Evolutionary conservation across 805 yeast genomes (phyloP).

Genomic region (Millerozyma miso): DNA sequence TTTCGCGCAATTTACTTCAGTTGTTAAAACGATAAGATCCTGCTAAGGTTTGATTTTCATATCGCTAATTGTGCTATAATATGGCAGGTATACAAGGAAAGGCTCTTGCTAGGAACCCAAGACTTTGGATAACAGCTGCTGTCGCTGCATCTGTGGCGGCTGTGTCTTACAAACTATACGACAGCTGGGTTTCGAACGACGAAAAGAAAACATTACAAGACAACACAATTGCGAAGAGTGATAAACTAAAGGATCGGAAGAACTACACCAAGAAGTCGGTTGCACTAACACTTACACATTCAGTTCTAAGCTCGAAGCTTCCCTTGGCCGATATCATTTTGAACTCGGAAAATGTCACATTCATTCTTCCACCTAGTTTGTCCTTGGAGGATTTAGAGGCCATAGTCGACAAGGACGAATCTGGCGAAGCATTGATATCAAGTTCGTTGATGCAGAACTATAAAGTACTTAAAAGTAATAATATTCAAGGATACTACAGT

Average conservation of each 20-base stretch:
- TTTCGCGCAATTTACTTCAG: not conserved
- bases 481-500: constrained; percentile 37
- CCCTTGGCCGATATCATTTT: constrained; percentile 37
- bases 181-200: constrained; percentile 8
- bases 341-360: constrained; percentile 36
- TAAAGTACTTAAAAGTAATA: constrained; percentile 36
- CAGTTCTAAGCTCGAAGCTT: constrained; percentile 31
- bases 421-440: constrained; percentile 13
- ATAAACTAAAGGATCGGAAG: constrained; percentile 5
- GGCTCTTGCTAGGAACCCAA: constrained; percentile 20
- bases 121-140: constrained; percentile 28
- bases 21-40: not conserved
- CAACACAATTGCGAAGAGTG: constrained; percentile 2
- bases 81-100: not conserved
- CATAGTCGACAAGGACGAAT: constrained; percentile 3
- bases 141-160: constrained; percentile 34
- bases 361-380: constrained; percentile 41
- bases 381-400: constrained; percentile 33
- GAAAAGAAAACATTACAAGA: constrained; percentile 4
- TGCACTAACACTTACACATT: constrained; percentile 39
- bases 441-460: constrained; percentile 27
- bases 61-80: too few species aligned
- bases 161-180: constrained; percentile 29
- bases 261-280: constrained; percentile 29
- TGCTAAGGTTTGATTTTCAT: too few species aligned